Evolutionary conservation across 2,329 filamentous ascomycete species (phyloP), one percentile per base, ranked within the genome.

Genomic region (Trematosphaeria pertusa): DNA sequence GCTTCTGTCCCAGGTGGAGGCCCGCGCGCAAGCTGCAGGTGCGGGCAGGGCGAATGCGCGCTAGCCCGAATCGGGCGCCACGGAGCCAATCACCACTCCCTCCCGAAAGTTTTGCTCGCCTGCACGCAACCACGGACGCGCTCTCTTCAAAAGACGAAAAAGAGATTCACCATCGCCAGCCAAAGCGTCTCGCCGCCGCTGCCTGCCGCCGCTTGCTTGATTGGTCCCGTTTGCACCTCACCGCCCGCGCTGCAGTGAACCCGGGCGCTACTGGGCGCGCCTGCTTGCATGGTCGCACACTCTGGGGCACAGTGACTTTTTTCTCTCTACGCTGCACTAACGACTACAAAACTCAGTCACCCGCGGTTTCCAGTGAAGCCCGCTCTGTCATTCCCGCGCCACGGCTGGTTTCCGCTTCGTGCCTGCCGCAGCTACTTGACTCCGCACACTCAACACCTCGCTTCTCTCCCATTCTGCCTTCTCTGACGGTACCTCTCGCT

Each of bases 1-100:
- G 59, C 64, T 66, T 67, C 61, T 58, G 50, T 42, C 37, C 24
- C 12, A 32, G 30, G 35, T n/a, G 31, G 22, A 20, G 51, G 35
- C 41, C 56, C 58, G 42, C 38, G 38, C 24, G 24, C 12, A 28
- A 8, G 24, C 24, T 28, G 24, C 24, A 28, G 24, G 54, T 53
- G 59, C 56, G 43, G 24, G 8, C 24, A 12, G 24, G 24, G 7
- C 24, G 8, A 28, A 28, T 8, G 24, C 31, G 31, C 31, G 31
- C 31, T 34, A 34, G 14, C 8, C 31, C 31, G 8, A 34, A 8
- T 8, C 14, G 31, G 14, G 11, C 8, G 15, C 7, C 8, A 9
- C 31, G 14, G 15, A 28, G 15, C 31, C 31, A 34, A 34, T 34
- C 31, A 34, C 8, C 31, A 34, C 31, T 14, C n/a, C n/a, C n/a